Percentiles rank a stretch among this genome's conserved stretches.
phyloP scores from a whole-genome alignment of 768 basidiomycete species.

The Rossbeevera mucosa region DNA sequence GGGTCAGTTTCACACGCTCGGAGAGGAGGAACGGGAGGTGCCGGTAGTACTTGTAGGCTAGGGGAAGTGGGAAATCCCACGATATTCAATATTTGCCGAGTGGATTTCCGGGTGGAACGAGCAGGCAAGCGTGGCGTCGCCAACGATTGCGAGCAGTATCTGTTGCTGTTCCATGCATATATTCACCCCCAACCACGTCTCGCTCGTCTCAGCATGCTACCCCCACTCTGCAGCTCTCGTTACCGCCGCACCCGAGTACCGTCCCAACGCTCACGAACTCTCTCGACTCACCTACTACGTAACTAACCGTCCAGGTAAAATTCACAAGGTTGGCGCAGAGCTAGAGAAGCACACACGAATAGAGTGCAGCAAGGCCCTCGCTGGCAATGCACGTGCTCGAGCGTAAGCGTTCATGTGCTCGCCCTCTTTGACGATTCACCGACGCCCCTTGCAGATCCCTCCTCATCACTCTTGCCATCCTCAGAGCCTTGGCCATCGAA shows the following conservation, averaged over 20 bases:
- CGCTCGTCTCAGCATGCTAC: conserved; percentile 82
- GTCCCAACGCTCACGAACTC: conserved; percentile 79
- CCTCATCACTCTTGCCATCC: conserved; percentile 77
- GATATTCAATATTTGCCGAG: background rate
- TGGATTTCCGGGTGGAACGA: no score
- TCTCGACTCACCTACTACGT: conserved; percentile 85
- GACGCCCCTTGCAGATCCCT: conserved; percentile 48
- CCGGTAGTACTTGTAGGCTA: conserved; percentile 3
- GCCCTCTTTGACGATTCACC: background rate
- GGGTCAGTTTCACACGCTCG: conserved; percentile 45
- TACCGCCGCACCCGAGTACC: conserved; percentile 71
- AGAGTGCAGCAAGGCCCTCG: conserved; percentile 60
- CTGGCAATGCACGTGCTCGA: conserved; percentile 72
- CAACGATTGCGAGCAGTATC: background rate
- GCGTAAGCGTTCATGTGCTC: conserved; percentile 52
- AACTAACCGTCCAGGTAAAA: conserved; percentile 76
- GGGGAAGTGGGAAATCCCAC: conserved; percentile 30
- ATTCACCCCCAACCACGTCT: conserved; percentile 81
- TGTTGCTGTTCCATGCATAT: conserved; percentile 50
- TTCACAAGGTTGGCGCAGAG: conserved; percentile 70
- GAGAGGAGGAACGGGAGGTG: conserved; percentile 36
- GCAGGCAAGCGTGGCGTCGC: background rate
- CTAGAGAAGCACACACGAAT: conserved; percentile 66
- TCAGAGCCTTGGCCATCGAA: conserved; percentile 79
- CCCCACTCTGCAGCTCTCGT: conserved; percentile 71